A percentile compares a stretch with the other conserved stretches of the same genome.
Evolutionary conservation across 352 stramenopile genomes (phyloP).

Genomic region (Phytophthora hibernalis): DNA sequence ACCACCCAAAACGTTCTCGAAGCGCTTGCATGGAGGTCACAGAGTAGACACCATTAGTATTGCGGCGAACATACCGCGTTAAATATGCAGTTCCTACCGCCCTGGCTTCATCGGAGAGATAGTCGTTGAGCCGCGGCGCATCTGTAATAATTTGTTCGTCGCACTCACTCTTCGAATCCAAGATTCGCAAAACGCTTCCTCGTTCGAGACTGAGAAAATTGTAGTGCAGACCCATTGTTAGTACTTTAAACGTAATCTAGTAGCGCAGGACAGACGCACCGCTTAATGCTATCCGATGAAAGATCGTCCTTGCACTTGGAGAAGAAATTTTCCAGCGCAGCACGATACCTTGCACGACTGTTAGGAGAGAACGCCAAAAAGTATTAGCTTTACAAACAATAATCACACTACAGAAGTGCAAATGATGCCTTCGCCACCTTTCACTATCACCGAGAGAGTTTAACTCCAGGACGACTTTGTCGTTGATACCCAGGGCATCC

Average conservation of each 20-base stretch:
- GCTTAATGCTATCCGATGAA: constrained; percentile 76
- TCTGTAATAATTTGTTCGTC: constrained; percentile 75
- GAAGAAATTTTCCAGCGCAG: constrained; percentile 73
- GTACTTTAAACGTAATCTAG: neutral
- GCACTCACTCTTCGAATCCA: constrained; percentile 83
- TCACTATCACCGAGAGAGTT: constrained; percentile 86
- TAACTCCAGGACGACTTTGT: constrained; percentile 75
- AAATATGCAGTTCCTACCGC: constrained; percentile 34
- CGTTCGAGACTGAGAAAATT: constrained; percentile 62
- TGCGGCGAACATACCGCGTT: neutral
- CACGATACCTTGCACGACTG: constrained; percentile 75
- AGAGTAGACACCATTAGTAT: constrained; percentile 3
- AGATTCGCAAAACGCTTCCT: constrained; percentile 85
- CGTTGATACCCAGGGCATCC: constrained; percentile 54
- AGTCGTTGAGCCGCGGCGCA: constrained; percentile 72
- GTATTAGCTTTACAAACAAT: neutral
- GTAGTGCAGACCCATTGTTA: constrained; percentile 4
- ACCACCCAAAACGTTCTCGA: constrained; percentile 64
- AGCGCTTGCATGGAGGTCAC: constrained; percentile 53
- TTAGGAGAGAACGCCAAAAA: constrained; percentile 1
- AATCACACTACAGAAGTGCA: neutral
- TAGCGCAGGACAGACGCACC: constrained; percentile 23
- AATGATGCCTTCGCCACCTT: constrained; percentile 44
- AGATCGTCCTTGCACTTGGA: constrained; percentile 65
- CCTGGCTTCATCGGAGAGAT: constrained; percentile 64